A percentile compares a stretch with the other conserved stretches of the same genome.
Conservation (phyloP, 1,139 yeast genomes). For the Saccharomyces hybrid region DNA sequence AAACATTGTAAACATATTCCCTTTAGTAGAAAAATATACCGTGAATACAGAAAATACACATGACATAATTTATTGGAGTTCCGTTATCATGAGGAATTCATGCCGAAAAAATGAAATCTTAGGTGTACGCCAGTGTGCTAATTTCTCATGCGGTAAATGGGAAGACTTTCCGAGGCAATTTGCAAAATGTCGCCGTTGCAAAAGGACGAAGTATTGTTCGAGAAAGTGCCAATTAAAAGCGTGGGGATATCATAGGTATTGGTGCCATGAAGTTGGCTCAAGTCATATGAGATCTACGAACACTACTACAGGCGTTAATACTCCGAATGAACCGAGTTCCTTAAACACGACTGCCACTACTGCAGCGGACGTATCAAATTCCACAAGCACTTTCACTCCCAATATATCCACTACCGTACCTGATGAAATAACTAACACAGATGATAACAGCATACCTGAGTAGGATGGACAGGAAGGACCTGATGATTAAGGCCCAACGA, state of each 20-base stretch:
- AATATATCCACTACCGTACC: slow-evolving; percentile 1
- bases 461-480: neutral
- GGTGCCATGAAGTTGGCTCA: slow-evolving; percentile 51
- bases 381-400: slow-evolving; percentile 4
- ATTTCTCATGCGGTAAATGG: slow-evolving; percentile 90
- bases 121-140: slow-evolving; percentile 93
- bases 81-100: slow-evolving; percentile 91
- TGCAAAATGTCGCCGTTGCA: slow-evolving; percentile 91
- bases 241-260: slow-evolving; percentile 88
- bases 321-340: slow-evolving; percentile 4
- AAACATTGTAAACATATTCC: slow-evolving; percentile 61
- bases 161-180: slow-evolving; percentile 84
- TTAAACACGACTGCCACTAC: neutral
- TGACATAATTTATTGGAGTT: slow-evolving; percentile 94
- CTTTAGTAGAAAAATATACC: slow-evolving; percentile 86
- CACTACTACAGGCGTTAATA: slow-evolving; percentile 7
- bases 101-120: slow-evolving; percentile 89
- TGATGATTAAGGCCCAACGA: neutral
- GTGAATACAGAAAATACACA: slow-evolving; percentile 54
- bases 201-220: slow-evolving; percentile 92
- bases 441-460: slow-evolving; percentile 16
- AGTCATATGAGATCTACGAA: slow-evolving; percentile 7
- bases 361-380: neutral
- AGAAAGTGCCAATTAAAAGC: slow-evolving; percentile 86
- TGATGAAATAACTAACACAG: slow-evolving; percentile 11